Conservation (phyloP, 2,329 filamentous ascomycete species). For the Fusarium continuum region DNA sequence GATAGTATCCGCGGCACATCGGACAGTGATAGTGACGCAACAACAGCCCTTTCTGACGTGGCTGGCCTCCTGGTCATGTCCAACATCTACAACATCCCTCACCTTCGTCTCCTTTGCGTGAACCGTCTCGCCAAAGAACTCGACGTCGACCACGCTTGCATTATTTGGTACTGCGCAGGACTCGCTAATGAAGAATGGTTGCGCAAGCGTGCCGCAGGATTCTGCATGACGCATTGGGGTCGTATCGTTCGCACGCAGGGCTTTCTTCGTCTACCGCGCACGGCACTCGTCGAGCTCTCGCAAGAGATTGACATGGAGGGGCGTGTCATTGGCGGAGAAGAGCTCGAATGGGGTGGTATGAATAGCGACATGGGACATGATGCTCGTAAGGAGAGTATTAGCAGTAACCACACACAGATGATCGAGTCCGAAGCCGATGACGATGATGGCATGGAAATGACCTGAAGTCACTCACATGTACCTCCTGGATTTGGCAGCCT, state of each 20-base stretch:
- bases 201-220: constrained; percentile 84
- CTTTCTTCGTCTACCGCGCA: constrained; percentile 81
- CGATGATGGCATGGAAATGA: constrained; percentile 71
- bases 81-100: constrained; percentile 97
- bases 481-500: background rate
- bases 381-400: constrained; percentile 66
- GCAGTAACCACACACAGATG: constrained; percentile 66
- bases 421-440: constrained; percentile 67
- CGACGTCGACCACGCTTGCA: constrained; percentile 92
- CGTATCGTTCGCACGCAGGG: constrained; percentile 89
- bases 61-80: constrained; percentile 96
- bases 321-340: constrained; percentile 87
- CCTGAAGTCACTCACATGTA: constrained; percentile 38
- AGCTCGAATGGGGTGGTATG: constrained; percentile 68
- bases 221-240: constrained; percentile 95
- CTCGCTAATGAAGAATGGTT: constrained; percentile 94
- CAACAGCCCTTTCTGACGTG: constrained; percentile 82
- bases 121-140: constrained; percentile 90
- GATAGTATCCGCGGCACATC: constrained; percentile 77
- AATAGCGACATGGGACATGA: constrained; percentile 53
- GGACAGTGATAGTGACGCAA: constrained; percentile 71
- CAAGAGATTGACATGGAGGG: constrained; percentile 94
- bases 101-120: constrained; percentile 88
- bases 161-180: constrained; percentile 94
- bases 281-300: constrained; percentile 86